Conservation (phyloP, 768 basidiomycete genomes). For the Suillus variegatus region DNA sequence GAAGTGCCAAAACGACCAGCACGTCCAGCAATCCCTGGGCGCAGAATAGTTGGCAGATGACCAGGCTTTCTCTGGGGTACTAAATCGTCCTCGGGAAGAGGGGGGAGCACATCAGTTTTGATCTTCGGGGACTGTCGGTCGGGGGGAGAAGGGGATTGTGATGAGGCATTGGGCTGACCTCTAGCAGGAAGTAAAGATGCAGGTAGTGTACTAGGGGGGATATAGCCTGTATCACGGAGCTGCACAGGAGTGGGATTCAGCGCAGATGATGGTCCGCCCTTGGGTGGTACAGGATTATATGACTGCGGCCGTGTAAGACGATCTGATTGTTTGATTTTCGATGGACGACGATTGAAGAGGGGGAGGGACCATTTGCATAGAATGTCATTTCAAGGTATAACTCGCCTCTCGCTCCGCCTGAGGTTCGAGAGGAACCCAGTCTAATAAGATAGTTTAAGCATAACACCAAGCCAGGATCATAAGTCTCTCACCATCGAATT, state of each 20-base stretch:
- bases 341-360: conserved; percentile 49
- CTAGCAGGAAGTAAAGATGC: conserved; percentile 26
- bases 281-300: conserved; percentile 18
- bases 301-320: conserved; percentile 47
- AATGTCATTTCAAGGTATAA: conserved; percentile 94
- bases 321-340: conserved; percentile 54
- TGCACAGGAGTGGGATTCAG: conserved; percentile 6
- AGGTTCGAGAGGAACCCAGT: conserved; percentile 67
- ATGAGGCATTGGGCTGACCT: conserved; percentile 10
- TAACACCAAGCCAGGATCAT: background rate
- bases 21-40: conserved; percentile 36
- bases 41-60: conserved; percentile 43
- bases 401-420: conserved; percentile 75
- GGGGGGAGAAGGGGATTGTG: conserved; percentile 9
- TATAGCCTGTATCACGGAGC: conserved; percentile 12
- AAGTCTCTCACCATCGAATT: conserved; percentile 79
- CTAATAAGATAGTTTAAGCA: conserved; percentile 34
- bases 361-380: conserved; percentile 71
- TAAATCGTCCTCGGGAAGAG: conserved; percentile 36
- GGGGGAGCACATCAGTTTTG: conserved; percentile 39
- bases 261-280: background rate
- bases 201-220: conserved; percentile 16
- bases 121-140: conserved; percentile 13
- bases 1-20: conserved; percentile 16
- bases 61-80: conserved; percentile 19